phyloP scores from a whole-genome alignment of 2,329 filamentous ascomycete species.

The Fusarium guadeloupense region DNA sequence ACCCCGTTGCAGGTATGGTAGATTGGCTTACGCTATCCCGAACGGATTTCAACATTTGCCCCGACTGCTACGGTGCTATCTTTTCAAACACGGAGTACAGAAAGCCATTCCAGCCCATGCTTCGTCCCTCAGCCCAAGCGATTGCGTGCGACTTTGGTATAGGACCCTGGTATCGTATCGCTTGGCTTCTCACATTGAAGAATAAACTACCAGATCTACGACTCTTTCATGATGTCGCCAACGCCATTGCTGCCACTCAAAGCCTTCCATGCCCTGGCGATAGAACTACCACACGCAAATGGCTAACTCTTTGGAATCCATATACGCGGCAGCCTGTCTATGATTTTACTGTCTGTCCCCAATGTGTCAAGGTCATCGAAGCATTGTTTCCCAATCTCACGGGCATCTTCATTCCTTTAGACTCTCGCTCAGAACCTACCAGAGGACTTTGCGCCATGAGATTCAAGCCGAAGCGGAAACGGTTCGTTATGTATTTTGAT shows the following conservation, averaged over 20 bases:
- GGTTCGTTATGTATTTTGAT: constrained; percentile 69
- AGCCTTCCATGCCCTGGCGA: constrained; percentile 67
- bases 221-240: constrained; percentile 74
- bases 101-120: constrained; percentile 67
- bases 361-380: constrained; percentile 77
- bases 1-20: constrained; percentile 68
- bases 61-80: constrained; percentile 77
- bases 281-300: constrained; percentile 66
- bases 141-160: constrained; percentile 82
- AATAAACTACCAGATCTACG: constrained; percentile 71
- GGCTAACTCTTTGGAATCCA: constrained; percentile 80
- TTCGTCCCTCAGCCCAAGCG: constrained; percentile 65
- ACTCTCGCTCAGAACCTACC: constrained; percentile 56
- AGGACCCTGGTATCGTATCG: constrained; percentile 82
- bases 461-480: constrained; percentile 59
- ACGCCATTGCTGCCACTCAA: constrained; percentile 60
- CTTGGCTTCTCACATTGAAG: constrained; percentile 82
- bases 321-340: constrained; percentile 69
- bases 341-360: constrained; percentile 78
- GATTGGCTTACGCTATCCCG: constrained; percentile 85
- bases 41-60: constrained; percentile 82
- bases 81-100: constrained; percentile 75
- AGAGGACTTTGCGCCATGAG: constrained; percentile 75
- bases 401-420: constrained; percentile 69
- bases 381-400: constrained; percentile 76